A percentile compares a stretch with the other conserved stretches of the same genome.
phyloP scores from a whole-genome alignment of 2,329 filamentous ascomycete species.

The Mycosphaerelloides madeirae region DNA sequence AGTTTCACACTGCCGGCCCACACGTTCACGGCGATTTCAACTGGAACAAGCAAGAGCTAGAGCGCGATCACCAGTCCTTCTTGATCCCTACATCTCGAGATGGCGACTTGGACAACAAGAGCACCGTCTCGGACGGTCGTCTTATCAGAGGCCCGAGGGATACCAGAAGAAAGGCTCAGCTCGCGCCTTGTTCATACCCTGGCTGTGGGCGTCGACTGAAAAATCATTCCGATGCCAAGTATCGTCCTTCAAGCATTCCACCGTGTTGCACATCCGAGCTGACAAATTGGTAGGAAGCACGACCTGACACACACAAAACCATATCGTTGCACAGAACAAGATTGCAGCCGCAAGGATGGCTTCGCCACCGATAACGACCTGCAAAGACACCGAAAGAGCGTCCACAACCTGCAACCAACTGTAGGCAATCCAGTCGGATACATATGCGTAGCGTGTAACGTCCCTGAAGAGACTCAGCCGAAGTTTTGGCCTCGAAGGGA shows the following conservation, averaged over 20 bases:
- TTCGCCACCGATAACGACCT: slow-evolving; percentile 80
- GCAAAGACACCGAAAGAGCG: slow-evolving; percentile 69
- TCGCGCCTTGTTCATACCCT: slow-evolving; percentile 4
- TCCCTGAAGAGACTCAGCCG: slow-evolving; percentile 43
- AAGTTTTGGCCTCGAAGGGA: slow-evolving; percentile 79
- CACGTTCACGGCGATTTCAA: slow-evolving; percentile 4
- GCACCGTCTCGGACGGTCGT: slow-evolving; percentile 1
- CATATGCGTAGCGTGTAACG: slow-evolving; percentile 57
- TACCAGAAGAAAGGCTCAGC: slow-evolving; percentile 2
- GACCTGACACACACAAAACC: slow-evolving; percentile 64
- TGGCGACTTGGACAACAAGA: background rate
- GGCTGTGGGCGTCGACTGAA: slow-evolving; percentile 13
- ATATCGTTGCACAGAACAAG: slow-evolving; percentile 54
- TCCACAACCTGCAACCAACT: slow-evolving; percentile 50
- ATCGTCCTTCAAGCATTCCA: background rate
- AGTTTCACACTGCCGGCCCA: slow-evolving; percentile 1
- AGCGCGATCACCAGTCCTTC: background rate
- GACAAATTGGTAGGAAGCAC: slow-evolving; percentile 60
- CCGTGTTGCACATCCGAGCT: background rate
- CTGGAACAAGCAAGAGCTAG: slow-evolving; percentile 7
- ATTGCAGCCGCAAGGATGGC: slow-evolving; percentile 56
- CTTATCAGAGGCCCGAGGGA: background rate
- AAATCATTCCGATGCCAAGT: slow-evolving; percentile 22
- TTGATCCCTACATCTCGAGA: background rate
- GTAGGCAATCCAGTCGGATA: slow-evolving; percentile 40